phyloP scores from a whole-genome alignment of 129 eudicot genomes.

The Calendula officinalis region DNA sequence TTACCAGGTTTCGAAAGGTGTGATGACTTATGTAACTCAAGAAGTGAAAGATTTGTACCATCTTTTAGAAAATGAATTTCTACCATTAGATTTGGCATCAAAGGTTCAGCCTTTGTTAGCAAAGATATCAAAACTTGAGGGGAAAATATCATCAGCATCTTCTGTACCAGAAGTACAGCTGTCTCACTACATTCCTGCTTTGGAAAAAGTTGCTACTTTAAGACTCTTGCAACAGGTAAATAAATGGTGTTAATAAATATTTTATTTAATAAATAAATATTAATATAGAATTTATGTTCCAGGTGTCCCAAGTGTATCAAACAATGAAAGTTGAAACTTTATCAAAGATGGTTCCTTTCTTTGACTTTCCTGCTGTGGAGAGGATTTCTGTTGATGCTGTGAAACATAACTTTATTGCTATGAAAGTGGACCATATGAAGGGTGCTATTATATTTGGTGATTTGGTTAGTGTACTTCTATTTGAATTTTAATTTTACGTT shows the following conservation, averaged over 20 bases:
- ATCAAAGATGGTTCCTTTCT: conserved; percentile 63
- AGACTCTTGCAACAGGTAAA: conserved; percentile 78
- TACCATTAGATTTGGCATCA: conserved; percentile 53
- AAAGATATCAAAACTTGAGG: conserved; percentile 67
- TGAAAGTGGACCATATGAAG: conserved; percentile 72
- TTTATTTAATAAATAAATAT: background rate
- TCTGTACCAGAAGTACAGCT: conserved; percentile 71
- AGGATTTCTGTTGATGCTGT: conserved; percentile 72
- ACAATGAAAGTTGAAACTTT: conserved; percentile 57
- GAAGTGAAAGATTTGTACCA: conserved; percentile 75
- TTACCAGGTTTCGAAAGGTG: conserved; percentile 62
- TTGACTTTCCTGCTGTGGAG: conserved; percentile 56
- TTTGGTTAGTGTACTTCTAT: conserved; percentile 4
- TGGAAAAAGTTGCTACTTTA: conserved; percentile 66
- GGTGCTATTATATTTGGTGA: conserved; percentile 45
- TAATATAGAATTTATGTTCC: conserved; percentile 13
- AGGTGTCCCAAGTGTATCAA: conserved; percentile 71
- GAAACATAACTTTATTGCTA: conserved; percentile 50
- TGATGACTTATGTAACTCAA: conserved; percentile 62
- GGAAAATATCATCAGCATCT: conserved; percentile 68
- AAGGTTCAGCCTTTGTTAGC: conserved; percentile 56
- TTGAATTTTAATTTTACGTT: background rate
- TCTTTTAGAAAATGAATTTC: conserved; percentile 59
- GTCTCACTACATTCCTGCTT: conserved; percentile 43
- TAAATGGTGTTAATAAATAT: background rate